These are phyloP conservation scores for Nymphaea thermarum DNA, from an alignment of 164 flowering plant species.

Conservation along the genomic window DNA sequence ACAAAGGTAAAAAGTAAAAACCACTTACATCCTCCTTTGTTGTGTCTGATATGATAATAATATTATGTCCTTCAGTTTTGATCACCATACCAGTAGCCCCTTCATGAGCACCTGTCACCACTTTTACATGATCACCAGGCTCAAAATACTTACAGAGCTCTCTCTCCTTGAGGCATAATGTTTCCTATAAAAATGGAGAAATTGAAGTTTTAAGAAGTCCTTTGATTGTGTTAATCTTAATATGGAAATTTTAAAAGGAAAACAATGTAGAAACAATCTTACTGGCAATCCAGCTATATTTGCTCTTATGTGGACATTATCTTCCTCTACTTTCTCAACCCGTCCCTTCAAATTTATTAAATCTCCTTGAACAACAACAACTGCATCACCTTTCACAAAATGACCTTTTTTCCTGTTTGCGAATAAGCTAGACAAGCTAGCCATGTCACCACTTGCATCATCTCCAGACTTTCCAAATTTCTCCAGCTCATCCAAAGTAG, in stretches of 20 bases:
- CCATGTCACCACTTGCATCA: constrained; percentile 61
- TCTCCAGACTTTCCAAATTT: constrained; percentile 75
- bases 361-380: constrained; percentile 82
- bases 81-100: constrained; percentile 98
- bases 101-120: constrained; percentile 83
- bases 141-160: constrained; percentile 91
- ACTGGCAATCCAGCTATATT: constrained; percentile 75
- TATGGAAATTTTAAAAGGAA: neutral
- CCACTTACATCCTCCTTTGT: constrained; percentile 86
- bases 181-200: constrained; percentile 27
- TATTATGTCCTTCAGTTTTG: constrained; percentile 84
- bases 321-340: constrained; percentile 98
- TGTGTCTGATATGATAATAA: constrained; percentile 76
- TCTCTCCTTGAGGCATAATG: constrained; percentile 70
- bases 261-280: constrained; percentile 7
- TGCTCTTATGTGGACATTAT: constrained; percentile 70
- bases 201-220: neutral
- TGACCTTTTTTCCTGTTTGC: constrained; percentile 91
- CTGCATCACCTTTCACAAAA: constrained; percentile 92
- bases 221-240: neutral
- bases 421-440: constrained; percentile 64
- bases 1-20: neutral
- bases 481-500: constrained; percentile 91
- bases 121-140: constrained; percentile 95
- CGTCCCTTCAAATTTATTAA: constrained; percentile 82